Conservation (phyloP, 345 rosid genomes). For the Acer yangbiense region DNA sequence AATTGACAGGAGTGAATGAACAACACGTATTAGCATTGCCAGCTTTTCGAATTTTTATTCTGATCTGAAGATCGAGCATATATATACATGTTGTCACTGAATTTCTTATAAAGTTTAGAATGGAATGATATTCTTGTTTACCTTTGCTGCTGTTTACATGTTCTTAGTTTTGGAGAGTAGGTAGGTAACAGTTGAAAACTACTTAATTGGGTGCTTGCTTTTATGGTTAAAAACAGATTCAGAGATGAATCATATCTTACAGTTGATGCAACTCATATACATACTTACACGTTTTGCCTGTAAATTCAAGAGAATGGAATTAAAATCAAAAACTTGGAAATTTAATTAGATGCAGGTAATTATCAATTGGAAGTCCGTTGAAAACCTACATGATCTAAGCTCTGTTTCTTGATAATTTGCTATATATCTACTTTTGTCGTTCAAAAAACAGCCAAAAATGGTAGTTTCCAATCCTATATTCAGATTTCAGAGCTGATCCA, state of each 20-base stretch:
- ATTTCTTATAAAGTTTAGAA: not conserved
- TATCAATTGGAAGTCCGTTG: not conserved
- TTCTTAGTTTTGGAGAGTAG: not conserved
- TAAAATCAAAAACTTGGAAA: not conserved
- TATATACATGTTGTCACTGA: not conserved
- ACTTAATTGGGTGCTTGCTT: not conserved
- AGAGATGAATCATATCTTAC: too few relatives aligned
- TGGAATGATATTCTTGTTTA: not conserved
- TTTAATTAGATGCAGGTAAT: not conserved
- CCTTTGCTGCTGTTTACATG: not conserved
- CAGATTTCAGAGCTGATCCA: not conserved
- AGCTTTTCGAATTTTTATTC: not conserved
- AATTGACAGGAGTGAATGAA: slow-evolving; percentile 6
- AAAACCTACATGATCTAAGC: not conserved
- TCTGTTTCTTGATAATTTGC: not conserved
- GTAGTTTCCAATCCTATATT: too few relatives aligned
- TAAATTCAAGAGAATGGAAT: too few relatives aligned
- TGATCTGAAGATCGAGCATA: not conserved
- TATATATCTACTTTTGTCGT: not conserved
- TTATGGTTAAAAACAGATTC: too few relatives aligned
- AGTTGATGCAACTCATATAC: too few relatives aligned
- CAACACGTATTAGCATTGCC: slow-evolving; percentile 18
- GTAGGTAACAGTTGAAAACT: not conserved
- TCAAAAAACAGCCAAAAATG: not conserved
- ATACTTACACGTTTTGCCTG: not conserved